These are phyloP conservation scores for Conidiobolus incongruus DNA, from an alignment of 371 early-diverging fungal genomes.

Conservation along the genomic window DNA sequence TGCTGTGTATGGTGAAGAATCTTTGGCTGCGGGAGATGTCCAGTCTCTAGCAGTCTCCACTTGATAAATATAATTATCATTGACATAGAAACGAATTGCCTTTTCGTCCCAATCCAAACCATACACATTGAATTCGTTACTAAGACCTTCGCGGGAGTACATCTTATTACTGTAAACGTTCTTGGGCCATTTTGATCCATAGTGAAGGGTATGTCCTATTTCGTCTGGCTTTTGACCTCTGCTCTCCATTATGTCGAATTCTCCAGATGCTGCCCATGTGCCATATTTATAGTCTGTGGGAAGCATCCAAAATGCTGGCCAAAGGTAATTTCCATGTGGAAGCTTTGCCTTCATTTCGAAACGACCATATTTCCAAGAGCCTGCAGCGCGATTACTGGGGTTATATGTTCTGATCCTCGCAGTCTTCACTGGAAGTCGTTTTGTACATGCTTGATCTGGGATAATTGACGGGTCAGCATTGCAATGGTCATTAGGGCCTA, in stretches of 20 bases:
- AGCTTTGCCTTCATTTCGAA: slow-evolving; percentile 38
- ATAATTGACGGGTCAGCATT: slow-evolving; percentile 1
- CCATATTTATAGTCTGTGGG: slow-evolving; percentile 41
- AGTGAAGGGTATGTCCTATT: slow-evolving; percentile 4
- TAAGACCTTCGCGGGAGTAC: not conserved
- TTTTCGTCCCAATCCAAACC: slow-evolving; percentile 1
- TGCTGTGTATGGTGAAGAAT: not conserved
- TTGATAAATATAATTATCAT: not conserved
- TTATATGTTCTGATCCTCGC: slow-evolving; percentile 1
- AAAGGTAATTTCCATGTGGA: slow-evolving; percentile 39
- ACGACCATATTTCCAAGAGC: slow-evolving; percentile 16
- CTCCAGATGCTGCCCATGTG: slow-evolving; percentile 44
- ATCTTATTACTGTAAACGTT: slow-evolving; percentile 3
- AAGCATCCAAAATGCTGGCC: slow-evolving; percentile 45
- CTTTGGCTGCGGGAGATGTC: not conserved
- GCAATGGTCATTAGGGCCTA: slow-evolving; percentile 1
- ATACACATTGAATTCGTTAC: slow-evolving; percentile 1
- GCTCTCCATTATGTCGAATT: slow-evolving; percentile 21
- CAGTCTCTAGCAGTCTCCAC: slow-evolving; percentile 1
- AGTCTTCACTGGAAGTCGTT: not conserved
- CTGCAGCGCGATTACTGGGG: not conserved
- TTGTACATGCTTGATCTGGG: slow-evolving; percentile 1
- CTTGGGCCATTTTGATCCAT: slow-evolving; percentile 2
- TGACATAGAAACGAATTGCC: slow-evolving; percentile 1
- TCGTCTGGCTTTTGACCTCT: slow-evolving; percentile 4